These are phyloP conservation scores for Ophioceras dolichostomum DNA, from an alignment of 2,329 filamentous ascomycete species.

Conservation along the genomic window DNA sequence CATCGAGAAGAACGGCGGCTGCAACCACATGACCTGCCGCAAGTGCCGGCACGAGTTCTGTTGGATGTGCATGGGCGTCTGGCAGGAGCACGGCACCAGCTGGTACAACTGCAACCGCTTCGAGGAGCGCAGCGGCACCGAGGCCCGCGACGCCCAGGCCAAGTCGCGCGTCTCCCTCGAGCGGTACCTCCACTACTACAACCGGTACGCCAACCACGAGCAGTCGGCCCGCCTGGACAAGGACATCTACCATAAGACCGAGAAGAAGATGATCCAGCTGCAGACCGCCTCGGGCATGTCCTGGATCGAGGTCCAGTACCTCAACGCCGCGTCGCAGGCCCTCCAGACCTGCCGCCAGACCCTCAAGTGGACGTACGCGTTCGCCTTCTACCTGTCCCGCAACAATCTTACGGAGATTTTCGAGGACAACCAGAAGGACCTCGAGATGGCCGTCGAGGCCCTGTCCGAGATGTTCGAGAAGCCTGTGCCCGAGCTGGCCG, in stretches of 20 bases:
- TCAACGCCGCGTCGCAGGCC: constrained; percentile 84
- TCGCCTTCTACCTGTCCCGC: constrained; percentile 90
- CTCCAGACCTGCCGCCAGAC: constrained; percentile 96
- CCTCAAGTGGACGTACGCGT: constrained; percentile 98
- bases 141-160: constrained; percentile 85
- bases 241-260: constrained; percentile 90
- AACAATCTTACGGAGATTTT: constrained; percentile 97
- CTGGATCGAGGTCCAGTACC: constrained; percentile 98
- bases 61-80: constrained; percentile 99
- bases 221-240: constrained; percentile 94
- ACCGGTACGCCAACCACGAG: constrained; percentile 97
- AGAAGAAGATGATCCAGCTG: constrained; percentile 97
- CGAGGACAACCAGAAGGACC: constrained; percentile 95
- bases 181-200: constrained; percentile 98
- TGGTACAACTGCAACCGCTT: constrained; percentile 99
- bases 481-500: constrained; percentile 72
- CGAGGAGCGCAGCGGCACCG: constrained; percentile 87
- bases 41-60: constrained; percentile 97
- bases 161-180: constrained; percentile 83
- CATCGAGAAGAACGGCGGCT: constrained; percentile 97
- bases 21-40: constrained; percentile 95
- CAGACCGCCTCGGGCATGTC: constrained; percentile 92
- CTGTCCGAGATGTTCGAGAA: constrained; percentile 99
- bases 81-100: constrained; percentile 96
- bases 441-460: constrained; percentile 94